Evolutionary conservation across 163 green algal species (phyloP).

Genomic region (Scenedesmus sp.): DNA sequence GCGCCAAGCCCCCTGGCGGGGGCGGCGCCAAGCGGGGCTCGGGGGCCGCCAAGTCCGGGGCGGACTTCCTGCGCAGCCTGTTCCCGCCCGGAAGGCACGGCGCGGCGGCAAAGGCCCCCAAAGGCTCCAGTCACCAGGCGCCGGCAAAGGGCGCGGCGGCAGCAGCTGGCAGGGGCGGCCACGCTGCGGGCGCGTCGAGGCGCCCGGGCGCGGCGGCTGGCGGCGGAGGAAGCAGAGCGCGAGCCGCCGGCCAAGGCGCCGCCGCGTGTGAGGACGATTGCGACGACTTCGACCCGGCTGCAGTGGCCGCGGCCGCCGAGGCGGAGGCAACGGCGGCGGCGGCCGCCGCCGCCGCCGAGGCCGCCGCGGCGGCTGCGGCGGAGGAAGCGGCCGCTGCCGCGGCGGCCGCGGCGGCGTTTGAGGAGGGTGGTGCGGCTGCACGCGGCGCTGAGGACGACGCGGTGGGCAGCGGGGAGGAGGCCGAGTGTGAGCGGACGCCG

Average conservation of each 20-base stretch:
- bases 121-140: not conserved
- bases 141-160: not conserved
- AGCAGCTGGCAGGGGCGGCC: too few relatives aligned
- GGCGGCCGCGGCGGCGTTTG: not conserved
- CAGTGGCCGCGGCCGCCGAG: not conserved
- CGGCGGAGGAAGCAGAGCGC: not conserved
- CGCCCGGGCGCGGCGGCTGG: not conserved
- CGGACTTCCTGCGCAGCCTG: not conserved
- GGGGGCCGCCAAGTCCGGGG: not conserved
- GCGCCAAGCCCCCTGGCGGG: slow-evolving; percentile 1
- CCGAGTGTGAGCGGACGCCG: not conserved
- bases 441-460: not conserved
- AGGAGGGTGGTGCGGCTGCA: not conserved
- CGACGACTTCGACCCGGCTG: not conserved
- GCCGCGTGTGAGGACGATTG: not conserved
- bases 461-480: not conserved
- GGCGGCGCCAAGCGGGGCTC: not conserved
- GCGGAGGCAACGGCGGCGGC: not conserved
- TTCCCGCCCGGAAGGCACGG: not conserved
- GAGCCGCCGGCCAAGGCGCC: not conserved
- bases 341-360: not conserved
- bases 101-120: not conserved
- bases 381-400: not conserved
- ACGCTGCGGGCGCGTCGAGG: too few relatives aligned
- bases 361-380: not conserved